A percentile compares a stretch with the other conserved stretches of the same genome.
Evolutionary conservation across 305 asterid genomes (phyloP).

Genomic region (Lippia alba): DNA sequence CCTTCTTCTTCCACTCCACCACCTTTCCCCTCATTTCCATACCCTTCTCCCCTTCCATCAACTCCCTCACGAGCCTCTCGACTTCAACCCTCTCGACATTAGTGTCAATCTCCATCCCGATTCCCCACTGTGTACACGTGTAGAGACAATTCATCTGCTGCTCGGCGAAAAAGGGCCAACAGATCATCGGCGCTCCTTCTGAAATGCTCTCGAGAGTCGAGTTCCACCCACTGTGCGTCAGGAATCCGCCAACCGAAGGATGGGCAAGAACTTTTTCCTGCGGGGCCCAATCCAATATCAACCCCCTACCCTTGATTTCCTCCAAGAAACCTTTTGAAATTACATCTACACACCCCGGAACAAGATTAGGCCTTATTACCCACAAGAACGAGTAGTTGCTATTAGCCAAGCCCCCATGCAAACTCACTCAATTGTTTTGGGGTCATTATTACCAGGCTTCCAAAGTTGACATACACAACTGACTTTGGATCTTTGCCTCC

Average conservation of each 20-base stretch:
- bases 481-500: slow-evolving; percentile 39
- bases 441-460: slow-evolving; percentile 42
- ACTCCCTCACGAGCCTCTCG: slow-evolving; percentile 42
- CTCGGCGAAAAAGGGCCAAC: slow-evolving; percentile 60
- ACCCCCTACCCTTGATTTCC: slow-evolving; percentile 37
- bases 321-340: slow-evolving; percentile 37
- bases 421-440: slow-evolving; percentile 42
- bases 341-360: slow-evolving; percentile 38
- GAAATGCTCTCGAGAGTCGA: slow-evolving; percentile 44
- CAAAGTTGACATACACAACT: slow-evolving; percentile 45
- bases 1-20: slow-evolving; percentile 42
- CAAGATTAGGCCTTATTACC: slow-evolving; percentile 50
- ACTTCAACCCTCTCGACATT: slow-evolving; percentile 42
- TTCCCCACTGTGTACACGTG: slow-evolving; percentile 40
- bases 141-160: slow-evolving; percentile 46
- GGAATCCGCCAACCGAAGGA: slow-evolving; percentile 44
- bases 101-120: slow-evolving; percentile 46
- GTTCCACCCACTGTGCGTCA: slow-evolving; percentile 61
- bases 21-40: slow-evolving; percentile 38
- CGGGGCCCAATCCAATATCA: slow-evolving; percentile 50
- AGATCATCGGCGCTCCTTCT: slow-evolving; percentile 46
- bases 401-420: slow-evolving; percentile 52
- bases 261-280: slow-evolving; percentile 48
- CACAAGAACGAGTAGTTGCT: slow-evolving; percentile 44
- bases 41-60: slow-evolving; percentile 50